A percentile compares a stretch with the other conserved stretches of the same genome.
Conservation (phyloP, 305 asterid species). For the Nicotiana rustica region DNA sequence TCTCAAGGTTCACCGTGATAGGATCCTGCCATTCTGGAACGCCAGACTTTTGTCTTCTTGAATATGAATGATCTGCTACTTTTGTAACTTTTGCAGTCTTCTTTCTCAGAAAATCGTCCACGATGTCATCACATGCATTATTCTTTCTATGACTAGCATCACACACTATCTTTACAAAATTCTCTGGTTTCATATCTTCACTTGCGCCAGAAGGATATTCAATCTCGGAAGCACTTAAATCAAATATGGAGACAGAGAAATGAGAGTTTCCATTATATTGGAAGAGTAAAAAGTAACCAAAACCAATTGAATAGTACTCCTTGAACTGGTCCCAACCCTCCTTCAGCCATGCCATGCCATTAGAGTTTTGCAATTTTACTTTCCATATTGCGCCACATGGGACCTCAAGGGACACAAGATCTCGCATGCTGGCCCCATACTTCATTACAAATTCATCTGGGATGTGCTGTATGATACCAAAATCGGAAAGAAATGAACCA, state of each 20-base stretch:
- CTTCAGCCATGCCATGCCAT: constrained; percentile 32
- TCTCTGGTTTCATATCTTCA: neutral
- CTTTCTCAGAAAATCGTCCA: neutral
- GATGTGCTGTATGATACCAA: constrained; percentile 28
- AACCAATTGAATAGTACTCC: constrained; percentile 34
- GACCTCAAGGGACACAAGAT: constrained; percentile 36
- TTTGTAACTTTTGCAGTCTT: neutral
- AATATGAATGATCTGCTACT: constrained; percentile 3
- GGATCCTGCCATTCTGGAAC: neutral
- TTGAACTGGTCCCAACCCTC: constrained; percentile 28
- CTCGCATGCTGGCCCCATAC: constrained; percentile 26
- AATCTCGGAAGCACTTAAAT: constrained; percentile 30
- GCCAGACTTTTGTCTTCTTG: neutral
- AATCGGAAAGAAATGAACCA: neutral
- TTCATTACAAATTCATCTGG: constrained; percentile 29
- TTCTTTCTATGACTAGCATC: constrained; percentile 15
- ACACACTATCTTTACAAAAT: neutral
- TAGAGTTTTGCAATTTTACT: constrained; percentile 28
- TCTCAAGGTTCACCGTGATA: constrained; percentile 9
- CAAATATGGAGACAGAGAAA: constrained; percentile 33
- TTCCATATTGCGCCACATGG: constrained; percentile 39
- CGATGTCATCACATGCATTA: neutral
- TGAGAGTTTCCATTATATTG: constrained; percentile 32
- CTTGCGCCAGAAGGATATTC: constrained; percentile 33
- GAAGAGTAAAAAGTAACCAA: constrained; percentile 37